Percentiles rank a stretch among this genome's conserved stretches.
phyloP scores from a whole-genome alignment of 2,329 filamentous ascomycete species.

The Chrysoporthe austroafricana region DNA sequence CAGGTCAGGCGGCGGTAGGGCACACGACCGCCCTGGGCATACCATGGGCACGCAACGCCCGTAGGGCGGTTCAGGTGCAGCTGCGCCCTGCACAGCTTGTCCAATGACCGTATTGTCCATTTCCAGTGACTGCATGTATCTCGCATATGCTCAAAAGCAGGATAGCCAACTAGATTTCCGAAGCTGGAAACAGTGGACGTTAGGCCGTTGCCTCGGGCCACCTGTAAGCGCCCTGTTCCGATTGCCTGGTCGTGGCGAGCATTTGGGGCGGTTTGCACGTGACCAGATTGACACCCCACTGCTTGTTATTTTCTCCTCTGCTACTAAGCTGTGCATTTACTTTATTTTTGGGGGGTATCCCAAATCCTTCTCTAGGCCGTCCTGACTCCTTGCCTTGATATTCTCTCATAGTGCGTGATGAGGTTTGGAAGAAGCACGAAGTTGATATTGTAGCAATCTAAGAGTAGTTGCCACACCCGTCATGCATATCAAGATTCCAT shows the following conservation, averaged over 20 bases:
- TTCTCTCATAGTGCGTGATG: background rate
- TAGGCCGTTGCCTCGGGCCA: background rate
- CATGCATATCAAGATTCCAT: background rate
- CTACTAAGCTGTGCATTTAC: background rate
- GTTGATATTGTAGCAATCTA: background rate
- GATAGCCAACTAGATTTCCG: background rate
- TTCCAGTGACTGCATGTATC: background rate
- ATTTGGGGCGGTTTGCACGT: background rate
- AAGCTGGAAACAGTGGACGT: background rate
- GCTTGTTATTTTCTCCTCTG: background rate
- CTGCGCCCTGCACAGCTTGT: background rate
- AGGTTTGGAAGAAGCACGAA: background rate
- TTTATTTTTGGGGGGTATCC: background rate
- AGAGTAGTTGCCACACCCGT: background rate
- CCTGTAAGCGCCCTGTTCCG: background rate
- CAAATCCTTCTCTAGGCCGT: too few species aligned
- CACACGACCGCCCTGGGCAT: background rate
- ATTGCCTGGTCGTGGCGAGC: background rate
- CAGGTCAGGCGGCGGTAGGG: background rate
- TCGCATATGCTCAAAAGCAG: background rate
- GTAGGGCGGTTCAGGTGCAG: background rate
- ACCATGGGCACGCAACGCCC: background rate
- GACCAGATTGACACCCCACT: background rate
- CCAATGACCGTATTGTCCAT: background rate
- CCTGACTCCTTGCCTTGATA: too few species aligned